These are phyloP conservation scores for Thelonectria olida DNA, from an alignment of 2,329 filamentous ascomycete genomes.

Conservation along the genomic window DNA sequence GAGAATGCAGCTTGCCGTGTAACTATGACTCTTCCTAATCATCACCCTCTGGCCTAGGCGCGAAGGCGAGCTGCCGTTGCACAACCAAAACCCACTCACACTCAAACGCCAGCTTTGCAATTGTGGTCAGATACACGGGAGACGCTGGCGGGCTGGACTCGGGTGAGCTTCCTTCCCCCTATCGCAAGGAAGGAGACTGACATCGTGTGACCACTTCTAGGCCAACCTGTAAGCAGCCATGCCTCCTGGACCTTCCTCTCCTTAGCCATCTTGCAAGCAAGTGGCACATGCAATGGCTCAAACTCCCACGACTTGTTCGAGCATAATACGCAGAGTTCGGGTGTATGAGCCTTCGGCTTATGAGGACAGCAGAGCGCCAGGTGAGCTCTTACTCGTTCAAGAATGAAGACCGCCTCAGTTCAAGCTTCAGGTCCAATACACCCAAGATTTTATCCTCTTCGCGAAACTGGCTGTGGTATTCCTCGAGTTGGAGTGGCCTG, in stretches of 20 bases:
- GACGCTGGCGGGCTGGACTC: neutral
- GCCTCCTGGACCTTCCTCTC: neutral
- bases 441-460: slow-evolving; percentile 4
- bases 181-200: neutral
- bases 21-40: neutral
- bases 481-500: neutral
- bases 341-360: neutral
- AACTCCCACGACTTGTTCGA: neutral
- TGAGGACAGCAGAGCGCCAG: neutral
- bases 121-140: neutral
- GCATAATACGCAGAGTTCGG: neutral
- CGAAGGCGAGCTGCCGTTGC: neutral
- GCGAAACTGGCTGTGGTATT: neutral
- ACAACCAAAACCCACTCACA: neutral
- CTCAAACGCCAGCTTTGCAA: neutral
- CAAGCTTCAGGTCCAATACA: neutral
- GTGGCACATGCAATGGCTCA: neutral
- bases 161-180: neutral
- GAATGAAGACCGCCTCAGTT: too few relatives aligned
- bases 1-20: neutral
- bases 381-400: neutral
- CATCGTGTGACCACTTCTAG: neutral
- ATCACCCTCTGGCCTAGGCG: neutral
- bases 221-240: neutral
- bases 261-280: neutral